Evolutionary conservation across 768 basidiomycete genomes (phyloP), one percentile per base, ranked within the genome.

Genomic region (Chalciporus pseudorubinellus): DNA sequence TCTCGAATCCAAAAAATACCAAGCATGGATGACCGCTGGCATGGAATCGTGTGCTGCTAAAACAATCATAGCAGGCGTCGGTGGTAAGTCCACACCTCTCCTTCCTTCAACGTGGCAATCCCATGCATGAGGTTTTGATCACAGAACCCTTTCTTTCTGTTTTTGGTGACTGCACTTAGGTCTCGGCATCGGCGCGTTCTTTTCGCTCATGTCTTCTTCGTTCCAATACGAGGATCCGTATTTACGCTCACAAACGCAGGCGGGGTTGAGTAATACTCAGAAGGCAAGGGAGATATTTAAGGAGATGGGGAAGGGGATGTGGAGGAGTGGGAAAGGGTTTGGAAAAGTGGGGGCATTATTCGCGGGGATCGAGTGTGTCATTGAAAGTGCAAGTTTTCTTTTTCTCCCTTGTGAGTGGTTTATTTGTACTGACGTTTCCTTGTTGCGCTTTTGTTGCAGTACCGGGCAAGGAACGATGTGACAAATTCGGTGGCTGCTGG

Each of bases 191-290:
- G 95, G 95, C 52, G 94, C 87, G 28, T 94, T 98, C 77, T 92
- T 98, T 74, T 92, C 93, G 2, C 78, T 98, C 52, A 98, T 98
- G 95, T 92, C 90, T 29, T 77, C 93, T 18, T 92, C 93, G 24
- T 95, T 98, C 67, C 87, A 88, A 29, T 95, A 97, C 66, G 95
- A 98, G 68, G 95, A 98, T 67, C 94, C 95, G 11, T 73, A 92
- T 40, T 77, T 90, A 31, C 84, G 89, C 28, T 74, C 82, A 43
- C 79, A 82, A 60, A 75, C 77, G 10, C 77, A 80, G 58, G 74
- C 74, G 11, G 78, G 74, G 12, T 61, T 84, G 72, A 82, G 72
- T 53, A 81, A 81, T 40, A 75, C 78, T 20, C 89, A 94, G 67
- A 95, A 95, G 62, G 88, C 92, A 1, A 76, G 81, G 40, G 83